Evolutionary conservation across 441 rosid genomes (phyloP), one percentile per base, ranked within the genome.

Genomic region (Gossypium davidsonii): DNA sequence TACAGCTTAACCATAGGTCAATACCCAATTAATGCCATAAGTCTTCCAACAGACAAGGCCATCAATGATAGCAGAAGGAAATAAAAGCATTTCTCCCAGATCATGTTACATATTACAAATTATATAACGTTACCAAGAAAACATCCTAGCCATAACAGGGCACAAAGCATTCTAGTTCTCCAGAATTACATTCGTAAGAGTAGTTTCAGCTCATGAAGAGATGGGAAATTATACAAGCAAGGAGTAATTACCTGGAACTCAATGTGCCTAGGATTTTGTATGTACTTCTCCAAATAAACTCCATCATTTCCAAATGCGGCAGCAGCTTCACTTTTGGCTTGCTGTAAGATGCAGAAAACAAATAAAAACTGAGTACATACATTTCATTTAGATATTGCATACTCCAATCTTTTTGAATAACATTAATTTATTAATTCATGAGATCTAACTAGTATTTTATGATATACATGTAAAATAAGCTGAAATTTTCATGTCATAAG

Each of bases 291-390:
- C 83, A 94, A 76, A 85, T 94, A 94, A 83, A 84, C 89, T 80
- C 98, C 98, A 78, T 94, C 98, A 79, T 94, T 94, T 78, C 98
- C 98, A 73, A 94, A 94, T 76, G 98, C 98, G 57, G 98, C 98
- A n/a, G 91, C 98, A 69, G 98, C 98, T 83, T 94, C 98, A 72
- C 97, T 90, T 83, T 94, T 94, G 66, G 98, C 98, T 92, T 90
- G 97, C 98, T 94, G 84, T 56, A 75, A 63, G 80, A 73, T 42
- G 73, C 72, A 77, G 55, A 17, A 25, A 28, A 17, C 23, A 34
- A 39, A 82, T 63, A 14, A 70, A 72, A 65, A 59, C 26, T n/a
- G 39, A 59, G 44, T 6, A 55, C 49, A 71, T 26, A 26, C 57
- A 17, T 59, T 73, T 63, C 26, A 44, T 46, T 52, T 9, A 67